A percentile compares a stretch with the other conserved stretches of the same genome.
Conservation (phyloP, 495 filamentous ascomycete genomes). For the Lepidopterella palustris region DNA sequence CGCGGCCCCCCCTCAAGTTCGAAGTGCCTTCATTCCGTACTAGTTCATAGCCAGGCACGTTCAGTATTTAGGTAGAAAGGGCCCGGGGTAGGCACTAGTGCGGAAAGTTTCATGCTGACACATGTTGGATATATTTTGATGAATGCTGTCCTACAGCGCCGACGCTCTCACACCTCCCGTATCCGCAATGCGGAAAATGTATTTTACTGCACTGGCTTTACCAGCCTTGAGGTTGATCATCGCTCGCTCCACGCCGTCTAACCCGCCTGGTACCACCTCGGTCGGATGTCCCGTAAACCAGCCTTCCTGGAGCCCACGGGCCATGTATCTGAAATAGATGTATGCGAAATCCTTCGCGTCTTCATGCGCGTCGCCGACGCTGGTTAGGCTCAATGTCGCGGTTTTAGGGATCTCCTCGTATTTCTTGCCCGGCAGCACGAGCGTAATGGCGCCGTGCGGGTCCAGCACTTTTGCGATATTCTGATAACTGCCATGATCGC, state of each 20-base stretch:
- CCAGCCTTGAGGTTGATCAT: conserved; percentile 54
- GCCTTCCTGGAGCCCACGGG: conserved; percentile 47
- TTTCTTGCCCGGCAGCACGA: conserved; percentile 45
- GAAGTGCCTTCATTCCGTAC: too few relatives aligned
- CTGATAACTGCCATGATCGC: conserved; percentile 46
- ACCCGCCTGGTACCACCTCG: conserved; percentile 54
- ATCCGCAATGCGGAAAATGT: conserved; percentile 61
- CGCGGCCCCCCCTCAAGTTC: too few relatives aligned
- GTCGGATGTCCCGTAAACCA: conserved; percentile 58
- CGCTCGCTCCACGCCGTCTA: conserved; percentile 48
- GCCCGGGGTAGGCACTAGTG: too few relatives aligned
- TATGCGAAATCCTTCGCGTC: conserved; percentile 51
- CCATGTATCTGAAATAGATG: conserved; percentile 50
- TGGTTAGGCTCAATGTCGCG: conserved; percentile 27
- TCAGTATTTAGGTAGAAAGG: too few relatives aligned
- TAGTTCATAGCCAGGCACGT: too few relatives aligned
- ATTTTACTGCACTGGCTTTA: conserved; percentile 61
- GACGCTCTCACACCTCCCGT: conserved; percentile 38
- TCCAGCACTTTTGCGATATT: conserved; percentile 46
- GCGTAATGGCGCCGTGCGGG: conserved; percentile 45
- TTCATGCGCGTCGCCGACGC: conserved; percentile 48
- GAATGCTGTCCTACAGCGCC: too few relatives aligned
- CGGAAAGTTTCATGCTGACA: too few relatives aligned
- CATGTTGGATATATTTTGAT: too few relatives aligned
- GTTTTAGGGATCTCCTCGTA: conserved; percentile 27